Percentiles rank a stretch among this genome's conserved stretches.
Conservation (phyloP, 352 stramenopile genomes). For the Pythium volutum region DNA sequence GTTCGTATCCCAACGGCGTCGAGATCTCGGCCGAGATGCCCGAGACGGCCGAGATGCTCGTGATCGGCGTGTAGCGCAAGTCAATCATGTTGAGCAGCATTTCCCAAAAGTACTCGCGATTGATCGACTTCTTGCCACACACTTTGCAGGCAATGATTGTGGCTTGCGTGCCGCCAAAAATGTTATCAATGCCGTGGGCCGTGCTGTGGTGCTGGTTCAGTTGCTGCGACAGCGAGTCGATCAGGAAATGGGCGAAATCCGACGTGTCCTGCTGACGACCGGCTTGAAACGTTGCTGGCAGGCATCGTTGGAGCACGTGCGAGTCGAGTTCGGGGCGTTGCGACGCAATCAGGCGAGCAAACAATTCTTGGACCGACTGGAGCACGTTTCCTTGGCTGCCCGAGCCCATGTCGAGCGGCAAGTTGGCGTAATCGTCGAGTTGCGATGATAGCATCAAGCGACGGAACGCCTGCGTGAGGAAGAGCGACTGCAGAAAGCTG, state of each 20-base stretch:
- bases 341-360: constrained; percentile 65
- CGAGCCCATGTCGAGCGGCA: constrained; percentile 22
- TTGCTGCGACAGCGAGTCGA: constrained; percentile 74
- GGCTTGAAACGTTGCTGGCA: constrained; percentile 73
- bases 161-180: constrained; percentile 80
- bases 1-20: constrained; percentile 65
- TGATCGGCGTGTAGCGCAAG: constrained; percentile 85
- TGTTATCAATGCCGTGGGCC: constrained; percentile 52
- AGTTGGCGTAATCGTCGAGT: constrained; percentile 35
- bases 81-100: constrained; percentile 89
- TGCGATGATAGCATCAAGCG: constrained; percentile 64
- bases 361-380: constrained; percentile 64
- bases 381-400: constrained; percentile 43
- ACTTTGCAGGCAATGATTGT: constrained; percentile 82
- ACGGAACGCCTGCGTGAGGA: constrained; percentile 84
- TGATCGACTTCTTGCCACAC: constrained; percentile 78
- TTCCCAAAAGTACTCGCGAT: constrained; percentile 88
- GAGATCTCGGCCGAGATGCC: constrained; percentile 67
- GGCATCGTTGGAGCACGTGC: constrained; percentile 64
- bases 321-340: constrained; percentile 66
- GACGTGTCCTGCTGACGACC: constrained; percentile 84
- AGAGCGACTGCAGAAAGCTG: constrained; percentile 85
- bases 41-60: constrained; percentile 68
- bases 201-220: constrained; percentile 60
- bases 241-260: constrained; percentile 85